Base-by-base conservation (phyloP, 2,329 filamentous ascomycete species). In the Fusarium humuli region DNA sequence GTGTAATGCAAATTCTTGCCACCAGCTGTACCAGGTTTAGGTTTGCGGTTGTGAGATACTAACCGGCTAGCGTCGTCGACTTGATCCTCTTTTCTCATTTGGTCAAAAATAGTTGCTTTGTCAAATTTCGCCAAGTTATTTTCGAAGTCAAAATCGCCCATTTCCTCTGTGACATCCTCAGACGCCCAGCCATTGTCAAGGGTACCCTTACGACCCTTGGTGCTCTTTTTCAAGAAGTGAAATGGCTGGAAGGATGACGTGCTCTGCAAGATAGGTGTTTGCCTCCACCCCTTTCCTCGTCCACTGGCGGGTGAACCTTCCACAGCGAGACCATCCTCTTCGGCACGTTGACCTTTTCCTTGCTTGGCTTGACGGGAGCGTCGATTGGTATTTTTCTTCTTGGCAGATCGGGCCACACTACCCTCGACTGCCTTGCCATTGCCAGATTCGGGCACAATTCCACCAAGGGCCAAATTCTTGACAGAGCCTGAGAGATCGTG, bases 121-220 rank as follows among this genome's bases (percentile, higher is more conserved):
- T 98, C 94, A 75, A 98, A 98, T 77, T 97, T 97, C 48, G 93
- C 94, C 32, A 98, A 85, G 71, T 94, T 94, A 57, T 90, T 90
- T 74, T 93, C 91, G 75, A 98, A 98, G 79, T 98, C 95, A 74
- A 98, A 98, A 66, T 98, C 96, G 13, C 92, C 93, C 84, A 96
- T 88, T 77, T 97, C 95, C 80, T 98, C 96, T 0, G 94, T 98
- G 23, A 95, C 94, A 76, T 98, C 95, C 77, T 98, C 96, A 0
- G 95, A 98, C 6, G 93, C 94, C 94, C 95, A 98, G 6, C 94
- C 95, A 77, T 94, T 97, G 45, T 93, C 87, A 11, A 80, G 80
- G 30, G 77, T 78, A 47, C 78, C 79, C 72, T 79, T 83, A 60
- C 78, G 82, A 64, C 82, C 84, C 72, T 83, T 80, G 67, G 76